Base-by-base conservation (phyloP, 305 asterid genomes). In the Fraxinus xanthoxyloides region DNA sequence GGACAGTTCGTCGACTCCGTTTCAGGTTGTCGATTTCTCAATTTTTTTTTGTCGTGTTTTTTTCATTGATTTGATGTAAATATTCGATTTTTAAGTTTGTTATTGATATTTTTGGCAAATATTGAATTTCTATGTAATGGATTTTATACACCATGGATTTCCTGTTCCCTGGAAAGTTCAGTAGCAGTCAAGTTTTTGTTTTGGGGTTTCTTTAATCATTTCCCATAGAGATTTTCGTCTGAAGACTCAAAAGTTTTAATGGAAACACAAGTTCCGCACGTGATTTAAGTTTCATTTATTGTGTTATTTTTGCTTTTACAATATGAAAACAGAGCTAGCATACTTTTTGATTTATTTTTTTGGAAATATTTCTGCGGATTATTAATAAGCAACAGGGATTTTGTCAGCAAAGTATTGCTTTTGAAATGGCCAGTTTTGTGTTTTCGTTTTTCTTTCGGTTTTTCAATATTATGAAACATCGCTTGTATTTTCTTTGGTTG, bases 1-100 rank as follows among this genome's bases (percentile, higher is more conserved):
- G 93, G 93, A 9, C 73, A 88, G 7, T 90, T 85, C 84, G 85
- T 88, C 4, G 86, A 84, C 82, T 78, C 90, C 28, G 8, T 88
- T 70, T 90, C 93, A 85, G 93, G 93, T 89, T 51, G 65, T 19
- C n/a, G 24, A 10, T 21, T 56, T 67, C 26, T 23, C 4, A 19
- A 10, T 56, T 8, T 73, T n/a, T 36, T 36, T 7, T 35, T 32
- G 23, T 28, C 5, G 13, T 15, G 23, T 7, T 7, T 78, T 48
- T 38, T 40, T 19, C 4, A 15, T 30, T 36, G 80, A 23, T 43
- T 12, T 80, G 35, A 8, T 35, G 73, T 2, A 8, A 2, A 2
- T 21, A 7, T 8, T 8, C 35, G 1, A 0, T 75, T 6, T 10
- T 78, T 9, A 1, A 17, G 21, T 26, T 51, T 8, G 7, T 69